These are phyloP conservation scores for Fremontodendron californicum DNA, from an alignment of 345 rosid genomes.

Conservation along the genomic window DNA sequence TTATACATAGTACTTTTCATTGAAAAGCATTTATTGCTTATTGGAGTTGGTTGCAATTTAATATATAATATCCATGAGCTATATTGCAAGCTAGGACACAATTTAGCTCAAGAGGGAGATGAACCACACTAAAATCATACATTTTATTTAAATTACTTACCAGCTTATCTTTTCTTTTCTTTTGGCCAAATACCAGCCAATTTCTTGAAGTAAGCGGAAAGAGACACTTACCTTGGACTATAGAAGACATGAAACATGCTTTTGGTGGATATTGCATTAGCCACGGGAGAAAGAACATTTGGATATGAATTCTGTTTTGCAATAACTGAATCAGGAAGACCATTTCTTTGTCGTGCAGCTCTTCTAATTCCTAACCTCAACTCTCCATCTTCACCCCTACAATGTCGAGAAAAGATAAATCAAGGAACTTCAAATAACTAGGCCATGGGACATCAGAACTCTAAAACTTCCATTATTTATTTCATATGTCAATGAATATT, in stretches of 20 bases:
- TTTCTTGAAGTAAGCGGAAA: background rate
- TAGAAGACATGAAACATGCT: conserved; percentile 70
- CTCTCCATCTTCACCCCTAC: conserved; percentile 92
- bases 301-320: conserved; percentile 50
- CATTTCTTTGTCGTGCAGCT: conserved; percentile 64
- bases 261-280: conserved; percentile 61
- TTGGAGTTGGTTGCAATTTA: background rate
- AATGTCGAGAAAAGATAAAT: conserved; percentile 18
- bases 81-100: background rate
- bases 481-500: background rate
- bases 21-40: background rate
- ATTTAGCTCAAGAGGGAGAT: background rate
- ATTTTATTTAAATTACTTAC: too few relatives aligned
- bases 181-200: background rate
- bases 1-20: background rate
- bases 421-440: conserved; percentile 16
- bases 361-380: conserved; percentile 88
- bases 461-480: background rate
- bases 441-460: background rate
- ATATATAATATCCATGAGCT: background rate
- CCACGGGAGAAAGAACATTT: conserved; percentile 53
- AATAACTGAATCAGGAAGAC: conserved; percentile 64
- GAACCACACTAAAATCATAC: too few relatives aligned
- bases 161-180: background rate
- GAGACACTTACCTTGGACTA: conserved; percentile 69